Conservation (phyloP, 495 filamentous ascomycete genomes). For the Aspergillus sparsus region DNA sequence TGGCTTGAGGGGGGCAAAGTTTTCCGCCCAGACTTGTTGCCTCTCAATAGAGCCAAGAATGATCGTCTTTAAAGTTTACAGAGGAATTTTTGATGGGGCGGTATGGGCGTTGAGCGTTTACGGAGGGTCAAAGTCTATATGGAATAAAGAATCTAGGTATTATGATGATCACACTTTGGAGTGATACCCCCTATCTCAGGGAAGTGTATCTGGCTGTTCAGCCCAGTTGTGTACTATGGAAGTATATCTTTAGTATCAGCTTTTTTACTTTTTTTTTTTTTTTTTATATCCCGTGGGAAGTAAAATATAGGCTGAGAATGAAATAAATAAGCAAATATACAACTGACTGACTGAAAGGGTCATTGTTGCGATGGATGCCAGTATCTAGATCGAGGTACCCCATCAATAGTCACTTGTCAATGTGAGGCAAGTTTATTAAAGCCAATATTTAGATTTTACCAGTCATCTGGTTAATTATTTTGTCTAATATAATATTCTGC, state of each 20-base stretch:
- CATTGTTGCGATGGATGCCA: slow-evolving; percentile 1
- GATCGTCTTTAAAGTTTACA: neutral
- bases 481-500: slow-evolving; percentile 11
- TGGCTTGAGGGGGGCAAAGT: too few species aligned
- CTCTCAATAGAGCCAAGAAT: neutral
- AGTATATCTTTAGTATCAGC: neutral
- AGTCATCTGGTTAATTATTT: slow-evolving; percentile 15
- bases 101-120: neutral
- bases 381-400: neutral
- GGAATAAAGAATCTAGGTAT: neutral
- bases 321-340: neutral
- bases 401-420: slow-evolving; percentile 9
- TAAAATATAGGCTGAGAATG: too few species aligned
- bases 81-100: slow-evolving; percentile 5
- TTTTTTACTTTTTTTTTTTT: neutral
- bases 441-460: slow-evolving; percentile 18
- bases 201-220: neutral
- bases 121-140: slow-evolving; percentile 3
- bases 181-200: neutral
- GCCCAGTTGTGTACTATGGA: neutral
- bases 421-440: slow-evolving; percentile 5
- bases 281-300: neutral
- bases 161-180: too few species aligned
- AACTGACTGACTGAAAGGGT: neutral
- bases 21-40: too few species aligned